Conservation (phyloP, 202 grass and related monocot genomes). For the Schoenoplectus triqueter region DNA sequence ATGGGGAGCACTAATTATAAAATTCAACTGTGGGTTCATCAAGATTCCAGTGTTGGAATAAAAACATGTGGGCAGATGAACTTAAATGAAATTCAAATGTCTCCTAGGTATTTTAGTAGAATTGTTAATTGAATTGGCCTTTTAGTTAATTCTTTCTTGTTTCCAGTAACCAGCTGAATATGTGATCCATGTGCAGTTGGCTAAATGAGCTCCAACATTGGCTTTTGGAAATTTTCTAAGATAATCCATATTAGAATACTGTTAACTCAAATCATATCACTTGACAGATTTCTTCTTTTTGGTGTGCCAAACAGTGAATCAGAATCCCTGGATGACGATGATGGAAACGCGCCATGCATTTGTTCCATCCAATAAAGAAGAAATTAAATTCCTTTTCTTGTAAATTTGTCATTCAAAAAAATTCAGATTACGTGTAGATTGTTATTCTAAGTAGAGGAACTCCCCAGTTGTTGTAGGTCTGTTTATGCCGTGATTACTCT, state of each 20-base stretch:
- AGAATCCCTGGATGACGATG: conserved; percentile 51
- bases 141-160: background rate
- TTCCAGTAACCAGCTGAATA: background rate
- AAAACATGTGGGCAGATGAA: background rate
- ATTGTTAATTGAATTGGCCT: background rate
- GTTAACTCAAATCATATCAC: background rate
- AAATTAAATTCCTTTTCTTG: conserved; percentile 37
- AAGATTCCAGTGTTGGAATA: background rate
- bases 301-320: conserved; percentile 56
- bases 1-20: background rate
- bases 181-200: background rate
- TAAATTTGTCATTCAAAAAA: conserved; percentile 28
- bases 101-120: background rate
- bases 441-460: background rate
- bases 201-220: background rate
- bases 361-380: conserved; percentile 68
- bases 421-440: conserved; percentile 39
- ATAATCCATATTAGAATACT: background rate
- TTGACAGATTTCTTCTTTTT: conserved; percentile 2
- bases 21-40: conserved; percentile 6
- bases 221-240: background rate
- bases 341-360: conserved; percentile 49
- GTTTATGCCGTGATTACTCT: conserved; percentile 22
- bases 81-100: background rate
- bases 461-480: background rate